Evolutionary conservation across 2,329 filamentous ascomycete species (phyloP).

Genomic region (Trichoderma citrinoviride): DNA sequence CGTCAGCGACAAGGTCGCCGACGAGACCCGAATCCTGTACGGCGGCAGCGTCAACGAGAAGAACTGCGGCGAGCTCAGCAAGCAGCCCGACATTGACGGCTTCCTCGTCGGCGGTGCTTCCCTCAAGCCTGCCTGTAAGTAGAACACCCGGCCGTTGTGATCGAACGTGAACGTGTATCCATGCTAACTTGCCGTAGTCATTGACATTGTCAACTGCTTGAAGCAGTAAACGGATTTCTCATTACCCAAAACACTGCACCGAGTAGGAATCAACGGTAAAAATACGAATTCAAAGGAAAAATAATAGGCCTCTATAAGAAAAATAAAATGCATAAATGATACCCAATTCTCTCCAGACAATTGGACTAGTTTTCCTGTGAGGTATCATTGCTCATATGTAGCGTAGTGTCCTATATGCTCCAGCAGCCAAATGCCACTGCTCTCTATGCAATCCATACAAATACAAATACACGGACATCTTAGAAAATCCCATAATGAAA

Average conservation of each 20-base stretch:
- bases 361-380: background rate
- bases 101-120: constrained; percentile 96
- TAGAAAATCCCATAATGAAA: constrained; percentile 7
- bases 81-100: constrained; percentile 93
- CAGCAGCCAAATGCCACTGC: constrained; percentile 32
- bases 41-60: constrained; percentile 96
- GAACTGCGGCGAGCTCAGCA: constrained; percentile 92
- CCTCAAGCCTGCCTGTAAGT: constrained; percentile 91
- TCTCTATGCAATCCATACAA: constrained; percentile 26
- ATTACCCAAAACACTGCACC: background rate
- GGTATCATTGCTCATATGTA: constrained; percentile 6
- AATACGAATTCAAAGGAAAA: background rate
- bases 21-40: constrained; percentile 91
- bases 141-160: background rate
- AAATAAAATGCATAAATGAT: background rate
- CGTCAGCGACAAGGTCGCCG: constrained; percentile 70
- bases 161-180: background rate
- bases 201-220: constrained; percentile 58
- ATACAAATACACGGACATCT: constrained; percentile 33
- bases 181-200: constrained; percentile 39
- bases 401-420: constrained; percentile 23
- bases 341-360: background rate
- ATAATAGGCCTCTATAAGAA: background rate
- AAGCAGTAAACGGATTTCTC: constrained; percentile 41
- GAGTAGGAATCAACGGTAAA: background rate